Evolutionary conservation across 2,329 filamentous ascomycete species (phyloP).

Genomic region (Ophiostoma piceae): DNA sequence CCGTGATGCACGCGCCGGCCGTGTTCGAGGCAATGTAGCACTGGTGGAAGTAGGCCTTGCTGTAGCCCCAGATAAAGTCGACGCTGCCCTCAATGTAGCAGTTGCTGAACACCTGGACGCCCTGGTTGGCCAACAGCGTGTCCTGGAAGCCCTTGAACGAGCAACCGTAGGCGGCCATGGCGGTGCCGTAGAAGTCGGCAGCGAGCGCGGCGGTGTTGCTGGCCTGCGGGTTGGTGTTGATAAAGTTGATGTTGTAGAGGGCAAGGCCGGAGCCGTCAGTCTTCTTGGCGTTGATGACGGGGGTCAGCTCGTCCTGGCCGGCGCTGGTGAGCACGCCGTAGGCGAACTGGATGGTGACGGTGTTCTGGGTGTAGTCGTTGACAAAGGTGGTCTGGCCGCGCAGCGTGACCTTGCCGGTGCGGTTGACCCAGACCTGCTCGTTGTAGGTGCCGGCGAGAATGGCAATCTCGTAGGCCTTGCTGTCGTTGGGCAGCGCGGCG

Average conservation of each 20-base stretch:
- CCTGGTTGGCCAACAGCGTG: constrained; percentile 31
- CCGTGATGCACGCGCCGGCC: constrained; percentile 32
- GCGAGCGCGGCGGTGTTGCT: constrained; percentile 31
- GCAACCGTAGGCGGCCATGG: constrained; percentile 33
- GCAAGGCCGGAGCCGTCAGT: constrained; percentile 42
- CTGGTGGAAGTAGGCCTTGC: constrained; percentile 31
- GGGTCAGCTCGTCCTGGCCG: constrained; percentile 40
- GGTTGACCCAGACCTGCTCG: constrained; percentile 39
- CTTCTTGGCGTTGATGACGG: constrained; percentile 43
- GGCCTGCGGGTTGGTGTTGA: constrained; percentile 32
- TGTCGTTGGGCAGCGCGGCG: constrained; percentile 40
- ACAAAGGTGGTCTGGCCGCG: constrained; percentile 33
- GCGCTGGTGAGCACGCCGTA: constrained; percentile 39
- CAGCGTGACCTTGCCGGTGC: constrained; percentile 38
- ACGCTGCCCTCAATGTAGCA: constrained; percentile 35
- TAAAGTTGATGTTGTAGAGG: constrained; percentile 47
- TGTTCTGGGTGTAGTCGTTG: constrained; percentile 37
- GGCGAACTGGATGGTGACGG: constrained; percentile 36
- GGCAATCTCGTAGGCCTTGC: constrained; percentile 38
- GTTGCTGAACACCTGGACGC: constrained; percentile 35
- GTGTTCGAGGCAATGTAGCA: constrained; percentile 39
- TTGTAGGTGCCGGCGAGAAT: constrained; percentile 40
- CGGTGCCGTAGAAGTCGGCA: constrained; percentile 35
- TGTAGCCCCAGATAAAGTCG: constrained; percentile 27
- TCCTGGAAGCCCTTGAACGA: constrained; percentile 33